Base-by-base conservation (phyloP, 768 basidiomycete genomes). In the Albatrellus ellisii region DNA sequence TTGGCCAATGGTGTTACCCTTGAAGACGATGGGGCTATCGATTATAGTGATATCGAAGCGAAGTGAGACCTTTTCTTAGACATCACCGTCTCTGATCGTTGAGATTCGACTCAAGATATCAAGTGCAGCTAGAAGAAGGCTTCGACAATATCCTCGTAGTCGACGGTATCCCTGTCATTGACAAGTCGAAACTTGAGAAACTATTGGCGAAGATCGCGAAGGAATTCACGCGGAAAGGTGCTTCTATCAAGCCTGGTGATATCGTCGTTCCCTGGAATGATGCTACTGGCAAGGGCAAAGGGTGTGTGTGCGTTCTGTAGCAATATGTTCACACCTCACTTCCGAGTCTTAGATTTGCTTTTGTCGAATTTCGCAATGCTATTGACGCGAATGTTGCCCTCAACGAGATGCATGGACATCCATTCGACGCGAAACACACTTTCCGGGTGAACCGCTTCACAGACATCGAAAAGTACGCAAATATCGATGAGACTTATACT, bases 141-240 rank as follows among this genome's bases (percentile, higher is more conserved):
- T 75, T 97, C 54, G 95, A 98, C 67, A 87, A 85, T 56, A 76
- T 88, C 43, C 62, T 99, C 41, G 83, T 98, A 40, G 77, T 98
- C 45, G 95, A 98, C 59, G 89, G 90, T 38, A 71, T 92, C 17
- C 95, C 92, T 8, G 59, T 88, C 46, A 87, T 97, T 58, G 90
- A 95, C 55, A 78, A 75, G 53, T 73, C 75, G 40, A 91, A 90
- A 62, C 70, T 79, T 27, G 85, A 88, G 36, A 85, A 73, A 61
- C 73, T 99, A 14, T 55, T 95, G 15, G 62, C 77, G 26, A 87
- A 84, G 58, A 70, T 98, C 25, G 65, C 75, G 43, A 90, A 90
- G 58, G 79, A 87, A 50, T 94, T 97, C 57, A 68, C 70, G 10
- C 78, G 77, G 54, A 87, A 82, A 56, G 90, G 91, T 22, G 72